phyloP scores from a whole-genome alignment of 179 eudicot species.

The Actinidia arguta region DNA sequence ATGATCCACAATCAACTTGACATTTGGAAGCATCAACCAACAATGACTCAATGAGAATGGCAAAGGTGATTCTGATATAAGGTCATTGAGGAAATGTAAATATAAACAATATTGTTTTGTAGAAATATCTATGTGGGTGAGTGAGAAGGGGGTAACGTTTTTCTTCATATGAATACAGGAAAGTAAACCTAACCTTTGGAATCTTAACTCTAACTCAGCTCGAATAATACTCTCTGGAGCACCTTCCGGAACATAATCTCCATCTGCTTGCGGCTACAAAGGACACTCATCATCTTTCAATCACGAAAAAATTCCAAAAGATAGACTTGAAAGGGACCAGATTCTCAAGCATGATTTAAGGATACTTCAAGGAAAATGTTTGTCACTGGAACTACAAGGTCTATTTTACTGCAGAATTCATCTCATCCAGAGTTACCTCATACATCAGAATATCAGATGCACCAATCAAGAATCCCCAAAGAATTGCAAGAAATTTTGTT shows the following conservation, averaged over 20 bases:
- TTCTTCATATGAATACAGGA: background rate
- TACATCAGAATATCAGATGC: background rate
- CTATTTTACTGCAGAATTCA: background rate
- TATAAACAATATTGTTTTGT: background rate
- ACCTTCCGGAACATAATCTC: slow-evolving; percentile 85
- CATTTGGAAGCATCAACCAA: background rate
- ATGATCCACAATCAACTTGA: background rate
- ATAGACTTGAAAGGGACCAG: slow-evolving; percentile 61
- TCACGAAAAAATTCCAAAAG: slow-evolving; percentile 95
- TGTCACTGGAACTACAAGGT: background rate
- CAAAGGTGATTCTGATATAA: background rate
- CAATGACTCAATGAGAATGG: slow-evolving; percentile 1
- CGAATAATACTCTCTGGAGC: slow-evolving; percentile 63
- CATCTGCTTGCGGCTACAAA: slow-evolving; percentile 89
- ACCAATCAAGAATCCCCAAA: slow-evolving; percentile 5
- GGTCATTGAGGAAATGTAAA: background rate
- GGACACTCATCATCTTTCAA: slow-evolving; percentile 92
- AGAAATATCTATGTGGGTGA: background rate
- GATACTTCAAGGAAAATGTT: background rate
- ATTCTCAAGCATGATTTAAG: slow-evolving; percentile 16
- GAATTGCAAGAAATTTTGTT: background rate
- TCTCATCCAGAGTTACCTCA: background rate
- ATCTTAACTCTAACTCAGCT: slow-evolving; percentile 80
- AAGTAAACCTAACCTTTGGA: slow-evolving; percentile 63
- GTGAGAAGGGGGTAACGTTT: too few relatives aligned